Percentiles rank a stretch among this genome's conserved stretches.
Conservation (phyloP, 768 basidiomycete genomes). For the Psilocybe cyanescens region DNA sequence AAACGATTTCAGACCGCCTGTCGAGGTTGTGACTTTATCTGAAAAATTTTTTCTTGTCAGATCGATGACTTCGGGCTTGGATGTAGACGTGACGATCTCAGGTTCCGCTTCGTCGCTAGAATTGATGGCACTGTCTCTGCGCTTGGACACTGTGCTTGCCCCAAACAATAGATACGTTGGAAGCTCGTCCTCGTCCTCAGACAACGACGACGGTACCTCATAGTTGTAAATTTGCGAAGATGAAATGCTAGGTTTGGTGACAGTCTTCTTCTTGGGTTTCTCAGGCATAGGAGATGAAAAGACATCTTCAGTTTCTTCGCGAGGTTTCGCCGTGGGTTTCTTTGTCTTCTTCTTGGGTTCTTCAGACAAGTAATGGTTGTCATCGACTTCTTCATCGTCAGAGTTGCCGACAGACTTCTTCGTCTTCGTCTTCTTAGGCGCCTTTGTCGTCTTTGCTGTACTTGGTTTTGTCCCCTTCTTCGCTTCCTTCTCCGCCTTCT, state of each 20-base stretch:
- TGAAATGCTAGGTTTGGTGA: not conserved
- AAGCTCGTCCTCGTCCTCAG: conserved; percentile 4
- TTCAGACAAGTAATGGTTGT: not conserved
- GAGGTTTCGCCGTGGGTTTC: not conserved
- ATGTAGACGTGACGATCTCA: not conserved
- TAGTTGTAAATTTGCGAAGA: not conserved
- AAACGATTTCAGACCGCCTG: conserved; percentile 16
- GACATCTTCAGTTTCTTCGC: conserved; percentile 11
- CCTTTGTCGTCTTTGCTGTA: conserved; percentile 18
- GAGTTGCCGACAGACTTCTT: conserved; percentile 2
- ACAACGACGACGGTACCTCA: not conserved
- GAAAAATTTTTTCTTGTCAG: conserved; percentile 18
- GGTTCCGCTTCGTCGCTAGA: conserved; percentile 1
- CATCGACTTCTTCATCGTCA: not conserved
- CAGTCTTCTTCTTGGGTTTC: not conserved
- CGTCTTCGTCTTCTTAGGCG: conserved; percentile 4
- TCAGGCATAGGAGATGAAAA: not conserved
- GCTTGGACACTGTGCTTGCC: not conserved
- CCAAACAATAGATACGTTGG: not conserved
- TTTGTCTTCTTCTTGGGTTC: not conserved
- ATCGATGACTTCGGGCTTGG: conserved; percentile 7
- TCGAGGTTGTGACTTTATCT: not conserved
- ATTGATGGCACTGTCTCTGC: not conserved
- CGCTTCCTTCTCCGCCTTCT: conserved; percentile 55
- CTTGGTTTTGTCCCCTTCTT: conserved; percentile 37